Evolutionary conservation across 75 land plant species (phyloP).

Genomic region (Azolla pinnata): DNA sequence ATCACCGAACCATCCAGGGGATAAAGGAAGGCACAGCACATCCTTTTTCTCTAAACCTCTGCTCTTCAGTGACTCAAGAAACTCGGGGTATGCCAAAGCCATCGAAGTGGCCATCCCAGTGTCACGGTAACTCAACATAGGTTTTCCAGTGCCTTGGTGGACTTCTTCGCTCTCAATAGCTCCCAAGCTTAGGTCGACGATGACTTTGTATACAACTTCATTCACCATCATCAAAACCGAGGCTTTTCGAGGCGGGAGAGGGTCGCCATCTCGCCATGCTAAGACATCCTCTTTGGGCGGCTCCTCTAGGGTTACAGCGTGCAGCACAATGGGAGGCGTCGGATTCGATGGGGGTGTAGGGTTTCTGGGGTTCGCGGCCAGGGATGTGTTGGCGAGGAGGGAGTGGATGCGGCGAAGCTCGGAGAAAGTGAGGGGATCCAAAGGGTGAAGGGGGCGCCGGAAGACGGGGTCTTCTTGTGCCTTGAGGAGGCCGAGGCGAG

Average conservation of each 20-base stretch:
- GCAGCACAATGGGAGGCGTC: conserved; percentile 10
- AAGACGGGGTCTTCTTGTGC: no score
- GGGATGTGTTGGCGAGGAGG: conserved; percentile 38
- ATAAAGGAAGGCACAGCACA: conserved; percentile 40
- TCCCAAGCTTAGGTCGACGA: conserved; percentile 32
- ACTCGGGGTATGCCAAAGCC: conserved; percentile 25
- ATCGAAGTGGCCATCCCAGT: conserved; percentile 14
- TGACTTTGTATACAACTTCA: conserved; percentile 17
- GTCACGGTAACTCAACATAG: conserved; percentile 47
- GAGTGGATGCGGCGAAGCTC: conserved; percentile 40
- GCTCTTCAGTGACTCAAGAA: conserved; percentile 33
- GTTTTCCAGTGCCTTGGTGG: conserved; percentile 35
- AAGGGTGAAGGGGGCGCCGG: conserved; percentile 50
- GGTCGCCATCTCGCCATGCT: conserved; percentile 41
- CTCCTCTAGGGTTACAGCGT: conserved; percentile 48
- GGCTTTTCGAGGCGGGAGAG: conserved; percentile 45
- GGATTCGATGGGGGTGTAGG: conserved; percentile 6
- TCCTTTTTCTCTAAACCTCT: conserved; percentile 50
- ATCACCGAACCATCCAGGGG: conserved; percentile 46
- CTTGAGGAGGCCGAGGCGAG: conserved; percentile 1
- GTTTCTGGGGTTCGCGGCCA: conserved; percentile 14
- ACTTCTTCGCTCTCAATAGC: conserved; percentile 16
- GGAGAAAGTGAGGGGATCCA: conserved; percentile 65
- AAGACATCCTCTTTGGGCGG: conserved; percentile 55
- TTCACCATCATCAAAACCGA: conserved; percentile 29